Conservation (phyloP, 495 filamentous ascomycete species). For the Aspergillus nanangensis region DNA sequence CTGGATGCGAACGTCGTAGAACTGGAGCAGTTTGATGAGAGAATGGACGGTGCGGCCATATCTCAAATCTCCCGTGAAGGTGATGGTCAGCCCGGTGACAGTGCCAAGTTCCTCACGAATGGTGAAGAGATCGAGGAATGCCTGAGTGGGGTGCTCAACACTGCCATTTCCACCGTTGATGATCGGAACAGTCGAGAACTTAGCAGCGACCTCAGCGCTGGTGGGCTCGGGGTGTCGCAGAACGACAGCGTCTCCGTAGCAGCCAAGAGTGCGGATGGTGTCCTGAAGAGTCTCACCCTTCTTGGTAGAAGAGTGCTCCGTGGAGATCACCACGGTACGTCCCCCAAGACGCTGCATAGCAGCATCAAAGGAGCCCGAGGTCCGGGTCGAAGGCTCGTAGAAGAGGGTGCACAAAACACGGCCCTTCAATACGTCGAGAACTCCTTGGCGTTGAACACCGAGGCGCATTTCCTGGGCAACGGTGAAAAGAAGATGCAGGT, state of each 20-base stretch:
- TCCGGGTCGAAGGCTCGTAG: slow-evolving; percentile 95
- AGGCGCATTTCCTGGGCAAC: slow-evolving; percentile 96
- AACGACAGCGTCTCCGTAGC: slow-evolving; percentile 91
- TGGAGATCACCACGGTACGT: slow-evolving; percentile 69
- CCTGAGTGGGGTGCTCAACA: slow-evolving; percentile 94
- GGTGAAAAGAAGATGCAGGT: slow-evolving; percentile 90
- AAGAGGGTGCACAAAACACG: slow-evolving; percentile 86
- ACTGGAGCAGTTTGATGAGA: slow-evolving; percentile 82
- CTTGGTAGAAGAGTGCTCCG: slow-evolving; percentile 74
- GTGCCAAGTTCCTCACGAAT: slow-evolving; percentile 96
- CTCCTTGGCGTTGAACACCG: slow-evolving; percentile 83
- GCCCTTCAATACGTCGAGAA: slow-evolving; percentile 81
- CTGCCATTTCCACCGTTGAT: slow-evolving; percentile 97
- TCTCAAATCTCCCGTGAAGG: slow-evolving; percentile 87
- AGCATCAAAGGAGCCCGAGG: slow-evolving; percentile 92
- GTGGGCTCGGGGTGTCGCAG: slow-evolving; percentile 83
- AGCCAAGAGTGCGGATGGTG: slow-evolving; percentile 86
- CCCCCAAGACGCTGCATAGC: slow-evolving; percentile 98
- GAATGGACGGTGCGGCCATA: slow-evolving; percentile 95
- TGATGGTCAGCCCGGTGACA: slow-evolving; percentile 89
- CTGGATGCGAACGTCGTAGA: slow-evolving; percentile 92
- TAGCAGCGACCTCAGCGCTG: slow-evolving; percentile 73
- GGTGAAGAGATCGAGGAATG: slow-evolving; percentile 97
- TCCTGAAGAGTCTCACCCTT: slow-evolving; percentile 95
- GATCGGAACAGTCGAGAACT: slow-evolving; percentile 82